Evolutionary conservation across 257 asterid species (phyloP), one percentile per base, ranked within the genome.

Genomic region (Linaria vulgaris): DNA sequence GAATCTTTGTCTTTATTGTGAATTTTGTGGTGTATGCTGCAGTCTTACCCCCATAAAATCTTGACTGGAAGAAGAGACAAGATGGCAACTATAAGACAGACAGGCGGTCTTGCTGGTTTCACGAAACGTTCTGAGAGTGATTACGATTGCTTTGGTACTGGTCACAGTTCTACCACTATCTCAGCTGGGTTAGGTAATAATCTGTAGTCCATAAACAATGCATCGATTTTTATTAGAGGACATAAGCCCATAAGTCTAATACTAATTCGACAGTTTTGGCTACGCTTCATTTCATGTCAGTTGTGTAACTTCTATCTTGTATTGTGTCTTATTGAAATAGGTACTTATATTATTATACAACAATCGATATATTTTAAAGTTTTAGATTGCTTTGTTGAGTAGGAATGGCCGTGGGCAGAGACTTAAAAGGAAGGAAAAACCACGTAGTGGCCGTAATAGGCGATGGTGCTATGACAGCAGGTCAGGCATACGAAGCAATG

Each of bases 381-480:
- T 3, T 50, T 50, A 61, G 27, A 47, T 68, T 68, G 60, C 60
- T 47, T 70, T 67, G 38, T 47, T 76, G 60, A 22, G 30, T 74
- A 91, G 98, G 98, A 68, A 91, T 91, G 98, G 98, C 98, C 20
- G 96, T 88, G 50, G 96, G 96, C 62, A 83, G 98, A 69, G 98
- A 91, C 69, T 75, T 91, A 16, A 88, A 88, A 73, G 95, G 95
- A 25, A 77, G 85, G 67, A 88, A 71, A 22, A 91, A 88, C 74
- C 30, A 76, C 24, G 96, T 91, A 1, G 78, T 91, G 58, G 91
- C 96, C 13, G 96, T 88, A 31, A 91, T 91, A 47, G 98, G 98
- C 6, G 98, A 91, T 19, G 98, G 98, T 59, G 94, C 98, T 15
- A 91, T 91, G 98, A 91, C 98, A 23, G 98, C 95, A 3, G 98